Conservation (phyloP, 73 alveolate genomes). For the Tetrahymena malaccensis region DNA sequence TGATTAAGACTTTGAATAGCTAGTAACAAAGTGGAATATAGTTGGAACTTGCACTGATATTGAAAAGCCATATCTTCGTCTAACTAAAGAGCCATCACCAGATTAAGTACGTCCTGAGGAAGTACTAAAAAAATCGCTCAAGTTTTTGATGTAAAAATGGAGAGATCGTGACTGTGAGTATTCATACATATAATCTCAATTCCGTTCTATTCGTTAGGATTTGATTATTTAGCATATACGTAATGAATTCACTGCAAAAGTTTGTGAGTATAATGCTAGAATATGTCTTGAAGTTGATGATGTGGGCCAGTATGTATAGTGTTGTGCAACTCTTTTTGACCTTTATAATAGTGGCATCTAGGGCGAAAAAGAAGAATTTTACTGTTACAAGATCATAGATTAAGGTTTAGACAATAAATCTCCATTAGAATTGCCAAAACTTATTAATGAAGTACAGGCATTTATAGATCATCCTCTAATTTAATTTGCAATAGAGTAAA, state of each 20-base stretch:
- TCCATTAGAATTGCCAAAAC: neutral
- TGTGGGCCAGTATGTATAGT: slow-evolving; percentile 64
- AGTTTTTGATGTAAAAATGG: slow-evolving; percentile 56
- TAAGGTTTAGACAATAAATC: neutral
- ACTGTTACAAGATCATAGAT: neutral
- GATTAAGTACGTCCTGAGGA: slow-evolving; percentile 70
- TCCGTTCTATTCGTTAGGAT: slow-evolving; percentile 73
- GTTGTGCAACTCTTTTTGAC: slow-evolving; percentile 62
- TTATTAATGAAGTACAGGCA: neutral
- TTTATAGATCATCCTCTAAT: neutral
- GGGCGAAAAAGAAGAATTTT: neutral
- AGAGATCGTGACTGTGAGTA: slow-evolving; percentile 49
- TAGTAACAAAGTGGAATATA: neutral
- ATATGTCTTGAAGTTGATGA: slow-evolving; percentile 73
- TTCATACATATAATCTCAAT: slow-evolving; percentile 59
- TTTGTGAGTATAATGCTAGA: slow-evolving; percentile 78
- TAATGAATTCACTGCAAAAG: slow-evolving; percentile 65
- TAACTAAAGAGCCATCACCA: slow-evolving; percentile 72
- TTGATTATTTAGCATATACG: slow-evolving; percentile 58
- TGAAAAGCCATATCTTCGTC: slow-evolving; percentile 69
- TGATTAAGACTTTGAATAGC: neutral
- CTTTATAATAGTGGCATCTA: slow-evolving; percentile 24
- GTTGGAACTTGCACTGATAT: slow-evolving; percentile 55
- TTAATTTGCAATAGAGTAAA: neutral
- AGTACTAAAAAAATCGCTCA: slow-evolving; percentile 52